Evolutionary conservation across 306 rosid genomes (phyloP).

Genomic region (Cucumis sativus): DNA sequence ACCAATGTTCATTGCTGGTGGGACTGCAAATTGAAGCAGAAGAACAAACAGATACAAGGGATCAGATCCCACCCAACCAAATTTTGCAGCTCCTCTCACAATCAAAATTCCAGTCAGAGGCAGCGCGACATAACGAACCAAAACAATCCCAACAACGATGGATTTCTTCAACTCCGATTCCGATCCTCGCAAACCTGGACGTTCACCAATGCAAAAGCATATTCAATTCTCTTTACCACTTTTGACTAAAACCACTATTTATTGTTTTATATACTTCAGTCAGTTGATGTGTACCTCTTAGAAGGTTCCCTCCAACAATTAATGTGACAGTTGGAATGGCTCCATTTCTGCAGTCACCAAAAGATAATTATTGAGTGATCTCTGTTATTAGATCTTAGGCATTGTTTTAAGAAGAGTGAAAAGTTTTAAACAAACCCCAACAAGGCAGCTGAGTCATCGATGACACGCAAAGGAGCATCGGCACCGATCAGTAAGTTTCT

Average conservation of each 20-base stretch:
- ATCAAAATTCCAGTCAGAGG: conserved; percentile 47
- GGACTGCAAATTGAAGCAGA: conserved; percentile 67
- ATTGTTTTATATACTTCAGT: not conserved
- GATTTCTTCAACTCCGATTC: conserved; percentile 26
- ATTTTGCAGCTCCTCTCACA: conserved; percentile 34
- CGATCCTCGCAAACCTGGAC: conserved; percentile 53
- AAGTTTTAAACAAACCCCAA: conserved; percentile 36
- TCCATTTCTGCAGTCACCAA: conserved; percentile 37
- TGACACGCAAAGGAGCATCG: conserved; percentile 59
- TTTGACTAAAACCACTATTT: not conserved
- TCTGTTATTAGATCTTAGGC: not conserved
- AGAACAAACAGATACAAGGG: conserved; percentile 70
- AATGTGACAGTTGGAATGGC: conserved; percentile 62
- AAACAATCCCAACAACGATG: conserved; percentile 34
- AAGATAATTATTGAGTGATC: not conserved
- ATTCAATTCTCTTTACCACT: not conserved
- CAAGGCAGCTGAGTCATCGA: conserved; percentile 48
- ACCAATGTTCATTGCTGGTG: conserved; percentile 80
- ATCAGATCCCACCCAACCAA: conserved; percentile 51
- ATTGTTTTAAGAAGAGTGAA: not conserved
- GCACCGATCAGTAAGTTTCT: conserved; percentile 38
- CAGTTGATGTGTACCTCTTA: conserved; percentile 25
- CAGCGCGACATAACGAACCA: conserved; percentile 40
- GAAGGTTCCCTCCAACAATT: conserved; percentile 72
- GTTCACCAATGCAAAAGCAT: not conserved